Evolutionary conservation across 2,329 filamentous ascomycete genomes (phyloP), one percentile per base, ranked within the genome.

Genomic region (Pseudogymnoascus sp.): DNA sequence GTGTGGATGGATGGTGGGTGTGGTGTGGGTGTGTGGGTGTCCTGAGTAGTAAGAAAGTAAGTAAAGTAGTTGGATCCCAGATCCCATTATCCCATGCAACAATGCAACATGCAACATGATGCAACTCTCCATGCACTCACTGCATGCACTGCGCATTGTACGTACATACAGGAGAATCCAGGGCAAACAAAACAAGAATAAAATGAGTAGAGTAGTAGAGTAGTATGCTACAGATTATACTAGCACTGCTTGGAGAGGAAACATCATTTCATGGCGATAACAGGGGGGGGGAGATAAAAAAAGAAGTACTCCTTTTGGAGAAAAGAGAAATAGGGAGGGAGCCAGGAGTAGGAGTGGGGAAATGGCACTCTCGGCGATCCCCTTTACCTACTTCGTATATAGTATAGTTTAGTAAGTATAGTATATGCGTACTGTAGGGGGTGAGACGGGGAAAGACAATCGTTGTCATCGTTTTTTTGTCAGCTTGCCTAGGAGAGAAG

Each of bases 311-410:
- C 28, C 28, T 31, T 31, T 31, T 31, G 7, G 42, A 6, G 23
- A 21, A 25, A 49, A n/a, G 25, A 3, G 46, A 14, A 31, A 53
- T 31, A 53, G 12, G 42, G 42, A 46, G 42, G 42, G 42, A 46
- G 42, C 42, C 40, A 43, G 18, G 40, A 43, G 40, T 28, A 28
- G 23, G 46, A 53, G 46, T 53, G 46, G 46, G 46, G 46, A 31
- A 31, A 53, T 53, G 46, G 46, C 25, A 53, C 7, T 18, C 7
- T 18, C 11, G 46, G 46, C 46, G 46, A 31, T 53, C 46, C 23
- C 46, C 46, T 53, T 53, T 53, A 5, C 46, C 46, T 53, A 53
- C 46, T 53, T 53, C 46, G 46, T 53, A 53, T 53, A 53, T 53
- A 53, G 46, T 53, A 8, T 18, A 53, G 8, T 53, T 25, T 28